Conservation (phyloP, 495 filamentous ascomycete species). For the Lichenothelia convexa region DNA sequence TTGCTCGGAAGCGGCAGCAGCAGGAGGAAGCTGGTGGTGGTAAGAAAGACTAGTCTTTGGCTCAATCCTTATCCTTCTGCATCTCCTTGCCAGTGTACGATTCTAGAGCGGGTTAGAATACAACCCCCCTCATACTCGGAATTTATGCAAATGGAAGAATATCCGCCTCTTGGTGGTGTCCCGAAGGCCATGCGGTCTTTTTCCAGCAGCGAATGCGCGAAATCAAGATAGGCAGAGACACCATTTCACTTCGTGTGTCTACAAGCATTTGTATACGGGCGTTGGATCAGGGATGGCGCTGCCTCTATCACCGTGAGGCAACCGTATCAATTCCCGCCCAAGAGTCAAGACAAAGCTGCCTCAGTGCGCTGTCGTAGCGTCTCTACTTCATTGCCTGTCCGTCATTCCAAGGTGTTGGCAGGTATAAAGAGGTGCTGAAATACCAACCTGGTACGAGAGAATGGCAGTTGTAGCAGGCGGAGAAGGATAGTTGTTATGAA, state of each 20-base stretch:
- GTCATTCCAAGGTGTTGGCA: background rate
- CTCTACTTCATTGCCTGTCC: background rate
- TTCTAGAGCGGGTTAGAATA: background rate
- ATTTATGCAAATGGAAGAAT: background rate
- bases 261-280: background rate
- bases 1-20: conserved; percentile 67
- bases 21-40: conserved; percentile 27
- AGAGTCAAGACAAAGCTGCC: background rate
- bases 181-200: background rate
- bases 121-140: background rate
- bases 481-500: background rate
- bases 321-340: conserved; percentile 1
- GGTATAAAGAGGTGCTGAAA: background rate
- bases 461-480: background rate
- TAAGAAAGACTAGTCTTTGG: background rate
- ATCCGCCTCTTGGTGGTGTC: background rate
- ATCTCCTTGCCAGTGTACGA: background rate
- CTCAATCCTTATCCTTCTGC: background rate
- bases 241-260: background rate
- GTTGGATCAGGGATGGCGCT: background rate
- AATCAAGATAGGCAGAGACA: too few species aligned
- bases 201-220: too few species aligned
- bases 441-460: background rate
- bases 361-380: background rate
- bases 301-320: background rate